Base-by-base conservation (phyloP, 768 basidiomycete genomes). In the Lentinula guzmanii region DNA sequence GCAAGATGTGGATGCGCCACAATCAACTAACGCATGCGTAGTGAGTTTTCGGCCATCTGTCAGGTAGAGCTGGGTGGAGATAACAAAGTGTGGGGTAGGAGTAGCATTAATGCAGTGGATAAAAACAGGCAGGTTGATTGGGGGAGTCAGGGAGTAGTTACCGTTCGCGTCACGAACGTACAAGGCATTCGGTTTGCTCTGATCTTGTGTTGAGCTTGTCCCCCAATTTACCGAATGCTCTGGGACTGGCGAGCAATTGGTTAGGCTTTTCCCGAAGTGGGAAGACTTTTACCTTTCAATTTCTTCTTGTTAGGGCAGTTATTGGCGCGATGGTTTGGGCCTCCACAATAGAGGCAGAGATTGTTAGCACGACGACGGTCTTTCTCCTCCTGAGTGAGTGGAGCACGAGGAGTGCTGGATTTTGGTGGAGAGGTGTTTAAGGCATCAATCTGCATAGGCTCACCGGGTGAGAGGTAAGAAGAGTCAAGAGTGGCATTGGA, bases 271-370 rank as follows among this genome's bases (percentile, higher is more conserved):
- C 61, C 61, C 42, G 42, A 45, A 52, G 58, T 4, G 55, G 55
- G 31, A 18, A 1, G 2, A 18, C 54, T 15, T 28, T 28, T 28
- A 28, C 28, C 28, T 3, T 21, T 28, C 6, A 1, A 16, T n/a
- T 31, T 45, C 61, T 62, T 62, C 65, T 69, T 69, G 55, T 67
- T 69, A 1, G 60, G 67, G 46, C 70, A 70, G 21, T 62, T 54
- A 2, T 58, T 21, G 11, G 63, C 52, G 1, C 11, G 24, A 41
- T 71, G 70, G 15, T 62, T 61, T 15, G 65, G 56, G 28, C 56
- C 59, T 1, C 68, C 66, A n/a, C 70, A 71, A 43, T 69, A 70
- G 35, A 65, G 34, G 62, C 69, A 70, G 8, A 70, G 60, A 43
- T 61, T 62, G 4, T 68, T 54, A 3, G 45, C 24, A 15, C 46